Evolutionary conservation across 768 basidiomycete genomes (phyloP), one percentile per base, ranked within the genome.

Genomic region (Pisolithus microcarpus): DNA sequence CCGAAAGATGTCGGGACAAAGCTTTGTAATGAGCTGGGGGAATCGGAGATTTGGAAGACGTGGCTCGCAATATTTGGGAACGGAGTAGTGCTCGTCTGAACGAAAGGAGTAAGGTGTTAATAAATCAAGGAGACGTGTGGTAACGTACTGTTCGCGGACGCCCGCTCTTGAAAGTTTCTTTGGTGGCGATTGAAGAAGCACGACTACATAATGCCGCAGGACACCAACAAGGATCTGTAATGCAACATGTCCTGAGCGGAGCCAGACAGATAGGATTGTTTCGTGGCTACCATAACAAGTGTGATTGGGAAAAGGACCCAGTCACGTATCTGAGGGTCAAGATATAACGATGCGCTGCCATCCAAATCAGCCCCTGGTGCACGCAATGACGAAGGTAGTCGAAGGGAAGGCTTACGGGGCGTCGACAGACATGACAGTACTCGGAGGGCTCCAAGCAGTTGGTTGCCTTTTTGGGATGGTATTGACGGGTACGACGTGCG

Each of bases 301-400:
- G 93, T 97, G 70, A 97, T 96, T 48, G 94, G 94, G 71, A 97
- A 92, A 52, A 97, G 71, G 40, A 97, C 84, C 87, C 86, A 90
- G 64, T 88, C 91, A 59, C 93, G 82, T 67, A 97, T 97, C 70
- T 93, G 90, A 39, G 93, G 94, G 73, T 97, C 93, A 44, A 97
- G 83, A 70, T 92, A 85, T 26, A 85, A 65, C 19, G 80, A 78
- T 26, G 70, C 65, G 57, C 75, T 76, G 52, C 9, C 51, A 53
- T 38, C 51, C 11, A 18, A 37, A 7, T 11, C 4, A n/a, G 43
- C 62, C n/a, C 13, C 5, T 15, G 60, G 57, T 40, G 24, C 24
- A 7, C 48, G 40, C 24, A 16, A 52, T 31, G 38, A 46, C 42
- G 38, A 50, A 43, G 45, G 18, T 16, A 43, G 49, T 5, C 30